Evolutionary conservation across 2,329 filamentous ascomycete genomes (phyloP), one percentile per base, ranked within the genome.

Genomic region (Alternaria atra): DNA sequence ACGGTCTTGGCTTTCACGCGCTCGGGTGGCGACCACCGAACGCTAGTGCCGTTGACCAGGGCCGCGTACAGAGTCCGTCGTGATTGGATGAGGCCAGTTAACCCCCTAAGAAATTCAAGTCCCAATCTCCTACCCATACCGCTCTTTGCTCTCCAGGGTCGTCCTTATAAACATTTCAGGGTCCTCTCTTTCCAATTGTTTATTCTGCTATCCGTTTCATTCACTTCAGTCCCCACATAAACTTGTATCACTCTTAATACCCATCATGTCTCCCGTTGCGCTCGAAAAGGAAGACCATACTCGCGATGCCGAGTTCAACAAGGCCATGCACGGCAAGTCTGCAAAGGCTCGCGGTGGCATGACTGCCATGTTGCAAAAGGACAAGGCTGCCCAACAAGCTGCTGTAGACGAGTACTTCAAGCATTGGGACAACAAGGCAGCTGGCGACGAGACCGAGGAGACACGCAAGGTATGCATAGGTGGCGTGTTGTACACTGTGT

Each of bases 391-490:
- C 7, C 91, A 96, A 77, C 88, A 93, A 78, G 90, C 90, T 53
- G 93, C 93, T 47, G 87, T 94, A 29, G 91, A 95, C 76, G 92
- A 96, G 79, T 97, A 97, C 83, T 97, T 97, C 84, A 96, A 96
- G 86, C 93, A 97, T 79, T 97, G 92, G 91, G 93, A 97, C 80
- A 91, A 94, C 84, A 93, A 96, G 82, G 81, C 83, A 46, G 91
- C 84, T 47, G 89, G 86, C 65, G 86, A 90, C 42, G 95, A 99
- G 86, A 98, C 94, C 2, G 87, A 90, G 55, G 92, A 90, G 73
- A 90, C 87, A 70, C 89, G 94, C 76, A 90, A 93, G 81, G 92
- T 93, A 82, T 70, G 64, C 46, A 15, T 29, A 51, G 15, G 35
- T 44, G 54, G 40, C 55, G 29, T 35, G 20, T 4, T 20, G 15